phyloP scores from a whole-genome alignment of 2,329 filamentous ascomycete species.

The Ilyonectria robusta region DNA sequence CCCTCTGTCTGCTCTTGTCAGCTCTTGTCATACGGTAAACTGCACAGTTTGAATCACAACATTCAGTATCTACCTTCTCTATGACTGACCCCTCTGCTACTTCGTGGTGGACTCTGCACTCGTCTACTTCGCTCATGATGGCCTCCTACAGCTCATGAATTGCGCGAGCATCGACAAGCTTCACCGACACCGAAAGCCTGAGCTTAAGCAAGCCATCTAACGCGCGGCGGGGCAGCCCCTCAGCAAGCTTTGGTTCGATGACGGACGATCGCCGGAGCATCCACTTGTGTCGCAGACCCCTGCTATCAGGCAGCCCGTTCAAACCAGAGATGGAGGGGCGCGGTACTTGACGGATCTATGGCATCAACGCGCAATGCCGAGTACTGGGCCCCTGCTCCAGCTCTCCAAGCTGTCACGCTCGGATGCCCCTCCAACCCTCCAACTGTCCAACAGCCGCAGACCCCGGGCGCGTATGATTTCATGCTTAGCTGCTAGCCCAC shows the following conservation, averaged over 20 bases:
- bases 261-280: slow-evolving; percentile 27
- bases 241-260: slow-evolving; percentile 27
- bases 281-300: slow-evolving; percentile 44
- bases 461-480: slow-evolving; percentile 45
- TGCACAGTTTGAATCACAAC: neutral
- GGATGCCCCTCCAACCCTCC: slow-evolving; percentile 36
- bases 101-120: neutral
- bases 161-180: neutral
- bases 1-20: neutral
- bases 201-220: slow-evolving; percentile 9
- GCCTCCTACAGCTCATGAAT: neutral
- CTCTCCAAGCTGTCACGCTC: slow-evolving; percentile 34
- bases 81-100: neutral
- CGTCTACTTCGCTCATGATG: neutral
- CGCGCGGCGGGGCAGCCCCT: slow-evolving; percentile 14
- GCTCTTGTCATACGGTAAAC: neutral
- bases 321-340: slow-evolving; percentile 36
- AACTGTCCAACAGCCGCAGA: slow-evolving; percentile 32
- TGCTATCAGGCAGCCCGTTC: slow-evolving; percentile 26
- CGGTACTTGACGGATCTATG: slow-evolving; percentile 38
- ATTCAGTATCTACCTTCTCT: neutral
- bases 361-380: slow-evolving; percentile 15
- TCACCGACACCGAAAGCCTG: slow-evolving; percentile 22
- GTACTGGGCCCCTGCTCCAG: slow-evolving; percentile 39
- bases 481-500: slow-evolving; percentile 39